Conservation (phyloP, 2,329 filamentous ascomycete genomes). For the Neofusicoccum laricinum region DNA sequence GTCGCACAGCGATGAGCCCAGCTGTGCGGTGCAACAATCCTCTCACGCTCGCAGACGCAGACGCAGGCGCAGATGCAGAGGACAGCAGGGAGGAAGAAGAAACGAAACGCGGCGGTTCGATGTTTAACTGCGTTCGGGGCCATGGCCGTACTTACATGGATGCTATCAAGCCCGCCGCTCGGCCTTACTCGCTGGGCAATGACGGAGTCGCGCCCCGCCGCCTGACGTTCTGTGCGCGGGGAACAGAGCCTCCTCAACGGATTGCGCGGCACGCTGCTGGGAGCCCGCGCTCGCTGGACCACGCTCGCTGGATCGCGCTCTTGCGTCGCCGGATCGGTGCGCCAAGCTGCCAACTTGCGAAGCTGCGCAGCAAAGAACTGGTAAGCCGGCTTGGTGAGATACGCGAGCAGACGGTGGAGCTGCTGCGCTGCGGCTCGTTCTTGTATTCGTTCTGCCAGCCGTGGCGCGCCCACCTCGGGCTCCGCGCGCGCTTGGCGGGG, state of each 20-base stretch:
- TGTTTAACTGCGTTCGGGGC: slow-evolving; percentile 6
- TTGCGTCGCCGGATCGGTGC: not conserved
- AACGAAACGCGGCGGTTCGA: not conserved
- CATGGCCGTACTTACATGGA: slow-evolving; percentile 7
- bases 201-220: slow-evolving; percentile 7
- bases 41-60: not conserved
- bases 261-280: not conserved
- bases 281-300: not conserved
- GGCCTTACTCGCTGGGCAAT: slow-evolving; percentile 13
- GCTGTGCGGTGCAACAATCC: not conserved
- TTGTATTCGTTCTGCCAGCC: slow-evolving; percentile 2
- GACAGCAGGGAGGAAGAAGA: not conserved
- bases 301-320: not conserved
- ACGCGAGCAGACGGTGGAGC: not conserved
- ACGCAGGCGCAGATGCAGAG: not conserved
- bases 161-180: slow-evolving; percentile 6
- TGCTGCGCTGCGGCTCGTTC: not conserved
- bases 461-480: not conserved
- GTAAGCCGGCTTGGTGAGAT: slow-evolving; percentile 5
- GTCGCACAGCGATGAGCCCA: not conserved
- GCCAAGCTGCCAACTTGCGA: not conserved
- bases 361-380: not conserved
- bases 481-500: slow-evolving; percentile 1
- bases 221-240: slow-evolving; percentile 7
- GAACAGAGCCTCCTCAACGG: slow-evolving; percentile 6